These are phyloP conservation scores for Barnettozyma vustinii DNA, from an alignment of 805 yeast species.

Conservation along the genomic window DNA sequence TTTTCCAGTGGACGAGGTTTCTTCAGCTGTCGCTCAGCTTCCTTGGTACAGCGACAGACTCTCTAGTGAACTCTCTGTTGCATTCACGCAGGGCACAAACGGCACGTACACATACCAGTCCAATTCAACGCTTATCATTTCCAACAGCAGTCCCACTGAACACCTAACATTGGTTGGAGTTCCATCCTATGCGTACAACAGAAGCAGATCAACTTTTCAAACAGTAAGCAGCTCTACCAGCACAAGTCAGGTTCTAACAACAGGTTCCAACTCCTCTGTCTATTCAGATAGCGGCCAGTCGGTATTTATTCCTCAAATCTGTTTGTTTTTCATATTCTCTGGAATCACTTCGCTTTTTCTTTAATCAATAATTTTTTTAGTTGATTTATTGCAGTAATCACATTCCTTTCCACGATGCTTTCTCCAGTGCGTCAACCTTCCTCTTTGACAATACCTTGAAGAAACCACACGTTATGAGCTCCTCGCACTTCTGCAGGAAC, in stretches of 20 bases:
- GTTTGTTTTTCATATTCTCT: neutral
- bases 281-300: neutral
- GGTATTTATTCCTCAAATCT: neutral
- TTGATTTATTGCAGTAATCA: slow-evolving; percentile 18
- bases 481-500: slow-evolving; percentile 71
- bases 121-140: neutral
- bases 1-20: neutral
- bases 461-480: slow-evolving; percentile 64
- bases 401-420: slow-evolving; percentile 64
- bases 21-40: neutral
- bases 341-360: neutral
- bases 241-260: neutral
- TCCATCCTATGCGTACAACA: slow-evolving; percentile 7
- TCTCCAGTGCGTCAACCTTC: slow-evolving; percentile 63
- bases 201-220: neutral
- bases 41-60: neutral
- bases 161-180: neutral
- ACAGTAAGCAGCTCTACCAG: neutral
- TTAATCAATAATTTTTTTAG: neutral
- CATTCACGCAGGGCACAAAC: neutral
- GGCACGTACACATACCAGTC: neutral
- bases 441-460: slow-evolving; percentile 45
- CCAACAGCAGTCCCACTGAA: neutral
- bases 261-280: neutral
- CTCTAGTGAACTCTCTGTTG: neutral